phyloP scores from a whole-genome alignment of 179 eudicot genomes.

The Silene noctiflora region DNA sequence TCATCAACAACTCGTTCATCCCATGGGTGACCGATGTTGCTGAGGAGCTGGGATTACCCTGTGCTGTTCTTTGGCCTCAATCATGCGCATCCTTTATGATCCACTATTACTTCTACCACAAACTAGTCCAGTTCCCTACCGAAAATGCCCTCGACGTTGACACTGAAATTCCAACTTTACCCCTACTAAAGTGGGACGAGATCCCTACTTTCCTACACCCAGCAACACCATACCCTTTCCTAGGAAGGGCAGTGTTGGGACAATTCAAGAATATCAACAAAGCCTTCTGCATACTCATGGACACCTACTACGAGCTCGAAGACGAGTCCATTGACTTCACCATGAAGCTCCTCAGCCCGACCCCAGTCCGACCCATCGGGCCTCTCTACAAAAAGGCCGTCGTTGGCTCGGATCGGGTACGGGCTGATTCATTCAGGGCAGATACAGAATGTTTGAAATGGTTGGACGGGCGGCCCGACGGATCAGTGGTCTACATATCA shows the following conservation, averaged over 20 bases:
- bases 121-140: constrained; percentile 49
- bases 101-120: constrained; percentile 52
- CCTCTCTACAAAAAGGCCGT: constrained; percentile 48
- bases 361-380: constrained; percentile 62
- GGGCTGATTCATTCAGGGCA: constrained; percentile 51
- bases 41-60: constrained; percentile 43
- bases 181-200: constrained; percentile 65
- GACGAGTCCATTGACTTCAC: constrained; percentile 45
- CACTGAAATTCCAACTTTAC: constrained; percentile 53
- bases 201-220: constrained; percentile 77
- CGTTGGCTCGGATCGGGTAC: constrained; percentile 25
- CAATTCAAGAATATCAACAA: constrained; percentile 60
- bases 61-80: constrained; percentile 83
- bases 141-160: constrained; percentile 48
- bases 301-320: constrained; percentile 71
- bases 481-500: constrained; percentile 68
- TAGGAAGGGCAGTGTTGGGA: constrained; percentile 55
- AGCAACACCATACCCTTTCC: constrained; percentile 49
- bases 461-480: constrained; percentile 49
- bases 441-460: constrained; percentile 45
- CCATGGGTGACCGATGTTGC: constrained; percentile 95
- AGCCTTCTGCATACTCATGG: constrained; percentile 61
- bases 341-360: constrained; percentile 21
- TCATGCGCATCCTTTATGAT: constrained; percentile 62
- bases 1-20: constrained; percentile 71